Conservation (phyloP, 2,329 filamentous ascomycete genomes). For the Phialocephala subalpina region DNA sequence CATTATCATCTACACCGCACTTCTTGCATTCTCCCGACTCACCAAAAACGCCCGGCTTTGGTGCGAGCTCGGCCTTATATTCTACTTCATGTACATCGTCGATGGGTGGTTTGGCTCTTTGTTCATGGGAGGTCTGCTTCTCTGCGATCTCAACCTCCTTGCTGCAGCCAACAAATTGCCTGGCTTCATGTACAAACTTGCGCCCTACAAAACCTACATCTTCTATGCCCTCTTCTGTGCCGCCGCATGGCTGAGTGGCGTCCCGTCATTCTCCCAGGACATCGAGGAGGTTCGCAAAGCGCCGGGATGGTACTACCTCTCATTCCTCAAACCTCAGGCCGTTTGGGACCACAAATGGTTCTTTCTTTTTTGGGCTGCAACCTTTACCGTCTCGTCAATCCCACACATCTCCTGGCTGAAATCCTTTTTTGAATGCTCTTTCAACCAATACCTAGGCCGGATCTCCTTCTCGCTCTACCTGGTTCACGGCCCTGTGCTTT, state of each 20-base stretch:
- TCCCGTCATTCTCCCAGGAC: slow-evolving; percentile 60
- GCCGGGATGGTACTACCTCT: slow-evolving; percentile 53
- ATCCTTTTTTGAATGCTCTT: slow-evolving; percentile 63
- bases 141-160: slow-evolving; percentile 67
- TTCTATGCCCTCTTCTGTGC: slow-evolving; percentile 60
- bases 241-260: slow-evolving; percentile 65
- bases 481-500: slow-evolving; percentile 69
- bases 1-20: slow-evolving; percentile 65
- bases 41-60: slow-evolving; percentile 61
- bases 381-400: slow-evolving; percentile 61
- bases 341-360: slow-evolving; percentile 75
- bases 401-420: slow-evolving; percentile 65
- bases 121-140: slow-evolving; percentile 67
- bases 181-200: slow-evolving; percentile 52
- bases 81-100: slow-evolving; percentile 73
- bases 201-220: slow-evolving; percentile 58
- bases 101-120: slow-evolving; percentile 70
- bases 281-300: slow-evolving; percentile 58
- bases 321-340: slow-evolving; percentile 70
- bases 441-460: slow-evolving; percentile 69
- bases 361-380: slow-evolving; percentile 68
- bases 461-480: slow-evolving; percentile 71
- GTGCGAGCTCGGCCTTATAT: slow-evolving; percentile 60
- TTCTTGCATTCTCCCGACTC: slow-evolving; percentile 61
- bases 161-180: slow-evolving; percentile 60